Base-by-base conservation (phyloP, 768 basidiomycete genomes). In the Trametes maxima region DNA sequence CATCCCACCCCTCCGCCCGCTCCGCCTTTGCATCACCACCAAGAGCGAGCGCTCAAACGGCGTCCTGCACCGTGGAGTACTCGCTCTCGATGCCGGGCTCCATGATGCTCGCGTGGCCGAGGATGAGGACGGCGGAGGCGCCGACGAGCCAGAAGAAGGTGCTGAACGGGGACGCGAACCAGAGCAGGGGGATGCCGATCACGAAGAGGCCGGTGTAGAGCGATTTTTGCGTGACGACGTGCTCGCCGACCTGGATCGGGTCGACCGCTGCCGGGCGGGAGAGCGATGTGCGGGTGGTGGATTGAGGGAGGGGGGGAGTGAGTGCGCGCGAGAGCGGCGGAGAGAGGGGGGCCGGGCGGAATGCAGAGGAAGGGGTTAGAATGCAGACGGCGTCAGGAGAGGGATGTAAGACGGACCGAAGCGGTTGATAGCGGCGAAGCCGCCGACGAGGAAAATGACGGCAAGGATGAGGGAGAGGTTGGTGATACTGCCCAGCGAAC, bases 61-160 rank as follows among this genome's bases (percentile, higher is more conserved):
- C 70, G 48, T 89, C 90, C 73, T 90, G 83, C n/a, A 94, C 89
- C 44, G 77, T 70, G 3, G 89, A 86, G 67, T 97, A 97, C 73
- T 96, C 94, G 77, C 90, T 92, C 77, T 98, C 96, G 55, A 97
- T 84, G 25, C 96, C 96, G 2, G 95, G 96, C 75, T 98, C 96
- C 64, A 98, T 86, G 64, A 98, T 63, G 57, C 83, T 83, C 2
- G 96, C 96, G 70, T 98, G 96, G 11, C 80, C 86, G 63, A 96
- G 79, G 69, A 98, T 92, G 63, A 96, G 78, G 62, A 95, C 80
- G 19, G 85, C 82, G 1, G 92, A 94, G 1, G 91, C 89, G 19
- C 95, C 94, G 61, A 96, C 87, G 67, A 98, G 82, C 93, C 94
- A 96, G 83, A 98, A 97, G 76, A 98, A 85, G 24, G 92, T 90